These are phyloP conservation scores for Xylariales sp. DNA, from an alignment of 2,329 filamentous ascomycete species.

Conservation along the genomic window DNA sequence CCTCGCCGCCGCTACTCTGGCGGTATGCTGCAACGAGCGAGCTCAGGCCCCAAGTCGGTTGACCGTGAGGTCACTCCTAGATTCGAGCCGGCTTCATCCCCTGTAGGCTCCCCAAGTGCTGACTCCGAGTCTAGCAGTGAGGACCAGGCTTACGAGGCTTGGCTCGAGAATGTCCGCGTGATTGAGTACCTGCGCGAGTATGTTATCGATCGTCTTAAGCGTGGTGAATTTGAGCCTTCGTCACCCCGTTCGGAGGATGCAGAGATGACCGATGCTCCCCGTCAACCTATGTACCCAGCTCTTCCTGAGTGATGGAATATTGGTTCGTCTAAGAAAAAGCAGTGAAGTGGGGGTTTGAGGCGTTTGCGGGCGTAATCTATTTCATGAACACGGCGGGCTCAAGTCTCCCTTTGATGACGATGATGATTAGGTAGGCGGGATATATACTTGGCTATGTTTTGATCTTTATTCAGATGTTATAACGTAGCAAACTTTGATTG, in stretches of 20 bases:
- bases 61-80: conserved; percentile 38
- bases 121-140: conserved; percentile 49
- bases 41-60: conserved; percentile 35
- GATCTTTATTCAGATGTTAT: too few relatives aligned
- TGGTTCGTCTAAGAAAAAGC: too few relatives aligned
- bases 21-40: conserved; percentile 60
- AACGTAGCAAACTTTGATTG: too few relatives aligned
- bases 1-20: conserved; percentile 63
- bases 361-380: too few relatives aligned
- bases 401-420: too few relatives aligned
- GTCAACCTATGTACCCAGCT: conserved; percentile 29
- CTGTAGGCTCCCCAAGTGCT: conserved; percentile 50
- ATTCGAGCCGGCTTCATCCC: conserved; percentile 34
- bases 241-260: conserved; percentile 24
- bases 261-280: conserved; percentile 27
- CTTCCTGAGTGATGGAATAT: too few relatives aligned
- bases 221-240: conserved; percentile 44
- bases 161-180: conserved; percentile 62
- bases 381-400: too few relatives aligned
- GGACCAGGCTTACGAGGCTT: conserved; percentile 58
- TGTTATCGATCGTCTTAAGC: conserved; percentile 52
- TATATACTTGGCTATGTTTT: too few relatives aligned
- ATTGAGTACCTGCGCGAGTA: conserved; percentile 59
- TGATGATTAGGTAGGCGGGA: too few relatives aligned
- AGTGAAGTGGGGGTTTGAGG: too few relatives aligned